phyloP scores from a whole-genome alignment of 2,329 filamentous ascomycete species.

The Cercospora sojina region DNA sequence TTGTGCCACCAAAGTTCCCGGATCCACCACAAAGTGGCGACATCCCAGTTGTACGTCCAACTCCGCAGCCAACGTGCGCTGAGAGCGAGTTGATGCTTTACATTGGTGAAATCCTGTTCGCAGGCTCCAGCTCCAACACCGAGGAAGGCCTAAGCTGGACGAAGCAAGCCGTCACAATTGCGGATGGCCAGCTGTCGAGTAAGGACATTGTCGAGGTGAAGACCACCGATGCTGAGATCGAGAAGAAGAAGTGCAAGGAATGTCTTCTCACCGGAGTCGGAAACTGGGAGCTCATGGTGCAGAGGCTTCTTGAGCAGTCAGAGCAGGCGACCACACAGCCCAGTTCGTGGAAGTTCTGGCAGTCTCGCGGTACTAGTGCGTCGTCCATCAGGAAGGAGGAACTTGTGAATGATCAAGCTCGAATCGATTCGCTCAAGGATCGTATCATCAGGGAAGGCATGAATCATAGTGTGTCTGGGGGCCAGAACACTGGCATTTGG shows the following conservation, averaged over 20 bases:
- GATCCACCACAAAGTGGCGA: constrained; percentile 68
- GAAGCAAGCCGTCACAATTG: constrained; percentile 77
- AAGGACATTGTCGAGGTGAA: constrained; percentile 23
- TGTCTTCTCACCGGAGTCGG: constrained; percentile 73
- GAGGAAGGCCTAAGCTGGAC: constrained; percentile 82
- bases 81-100: constrained; percentile 85
- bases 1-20: constrained; percentile 58
- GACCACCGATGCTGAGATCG: constrained; percentile 12
- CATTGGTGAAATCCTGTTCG: constrained; percentile 90
- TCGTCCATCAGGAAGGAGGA: background rate
- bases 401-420: constrained; percentile 9
- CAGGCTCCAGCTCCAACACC: constrained; percentile 50
- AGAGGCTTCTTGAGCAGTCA: constrained; percentile 37
- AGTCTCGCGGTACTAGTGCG: constrained; percentile 20
- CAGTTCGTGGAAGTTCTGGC: constrained; percentile 29
- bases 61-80: constrained; percentile 64
- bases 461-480: constrained; percentile 8
- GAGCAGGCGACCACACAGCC: constrained; percentile 25
- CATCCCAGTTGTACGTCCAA: constrained; percentile 60
- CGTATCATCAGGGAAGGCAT: constrained; percentile 17
- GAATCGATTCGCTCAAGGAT: constrained; percentile 14
- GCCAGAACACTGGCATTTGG: constrained; percentile 16
- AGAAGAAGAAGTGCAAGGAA: constrained; percentile 62
- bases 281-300: constrained; percentile 83
- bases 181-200: constrained; percentile 56